Base-by-base conservation (phyloP, 2,329 filamentous ascomycete genomes). In the Thermoascus crustaceus region DNA sequence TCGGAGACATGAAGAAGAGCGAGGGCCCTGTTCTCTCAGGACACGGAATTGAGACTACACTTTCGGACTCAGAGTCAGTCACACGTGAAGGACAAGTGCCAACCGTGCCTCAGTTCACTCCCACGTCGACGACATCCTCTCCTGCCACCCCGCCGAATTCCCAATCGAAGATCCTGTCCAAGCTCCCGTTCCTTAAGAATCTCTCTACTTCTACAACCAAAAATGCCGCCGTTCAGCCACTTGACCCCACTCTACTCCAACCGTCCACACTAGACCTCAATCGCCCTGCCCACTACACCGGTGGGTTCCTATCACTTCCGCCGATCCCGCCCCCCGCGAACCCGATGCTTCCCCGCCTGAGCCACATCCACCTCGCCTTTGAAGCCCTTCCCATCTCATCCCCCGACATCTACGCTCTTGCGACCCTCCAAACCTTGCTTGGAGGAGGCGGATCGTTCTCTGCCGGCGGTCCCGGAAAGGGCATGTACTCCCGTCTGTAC, bases 401-500 rank as follows among this genome's bases (percentile, higher is more conserved):
- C 2, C 79, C 85, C 8, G 89, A 96, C 58, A 95, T 98, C 53
- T 98, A 96, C 66, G 88, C 91, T 11, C 79, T 96, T 29, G 91
- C 91, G 5, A 94, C 89, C 1, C 73, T 98, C 1, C 93, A 96
- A 63, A 96, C 87, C 1, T 81, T 98, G 7, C 84, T 98, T 21
- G 91, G 91, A 39, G 91, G 91, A 31, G 91, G 91, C 32, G 91
- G 91, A 16, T 95, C 88, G 37, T 98, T 98, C 69, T 94, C 85
- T 10, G 91, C 91, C 35, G 91, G 91, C 50, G 91, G 91, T 0
- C 91, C 91, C 4, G 91, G 91, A 35, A 98, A 98, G 69, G 91
- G 91, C 60, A 98, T 98, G 91, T 96, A 96, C 71, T 94, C 85
- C 23, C 82, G 91, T 8, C 76, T 98, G 6, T 98, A 95, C 71